These are phyloP conservation scores for Neurospora hispaniola DNA, from an alignment of 495 filamentous ascomycete genomes.

Conservation along the genomic window DNA sequence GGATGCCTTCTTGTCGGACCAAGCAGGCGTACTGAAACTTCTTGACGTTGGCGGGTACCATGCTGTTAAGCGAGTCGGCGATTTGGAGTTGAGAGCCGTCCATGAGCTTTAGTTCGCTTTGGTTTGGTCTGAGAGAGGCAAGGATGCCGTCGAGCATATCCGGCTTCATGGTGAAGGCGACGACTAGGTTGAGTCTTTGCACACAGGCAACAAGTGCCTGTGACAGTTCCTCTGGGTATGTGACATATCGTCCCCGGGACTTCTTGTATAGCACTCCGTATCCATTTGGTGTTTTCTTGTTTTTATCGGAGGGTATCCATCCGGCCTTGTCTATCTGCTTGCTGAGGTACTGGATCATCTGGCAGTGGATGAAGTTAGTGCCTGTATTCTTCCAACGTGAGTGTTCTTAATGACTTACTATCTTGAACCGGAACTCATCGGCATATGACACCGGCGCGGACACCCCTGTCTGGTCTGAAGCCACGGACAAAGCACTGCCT, in stretches of 20 bases:
- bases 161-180: slow-evolving; percentile 17
- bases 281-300: slow-evolving; percentile 42
- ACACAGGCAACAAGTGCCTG: slow-evolving; percentile 42
- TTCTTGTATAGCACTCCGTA: slow-evolving; percentile 57
- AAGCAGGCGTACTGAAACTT: slow-evolving; percentile 65
- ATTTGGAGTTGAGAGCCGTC: slow-evolving; percentile 63
- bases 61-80: slow-evolving; percentile 49
- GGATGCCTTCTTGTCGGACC: slow-evolving; percentile 48
- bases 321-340: slow-evolving; percentile 55
- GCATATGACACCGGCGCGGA: background rate
- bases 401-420: background rate
- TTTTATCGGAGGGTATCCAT: slow-evolving; percentile 40
- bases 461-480: background rate
- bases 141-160: background rate
- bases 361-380: slow-evolving; percentile 49
- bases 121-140: slow-evolving; percentile 36
- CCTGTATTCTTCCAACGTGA: background rate
- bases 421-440: slow-evolving; percentile 9
- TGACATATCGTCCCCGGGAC: slow-evolving; percentile 47
- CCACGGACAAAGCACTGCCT: background rate
- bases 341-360: slow-evolving; percentile 66
- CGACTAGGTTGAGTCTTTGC: slow-evolving; percentile 50
- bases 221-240: slow-evolving; percentile 46
- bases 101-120: slow-evolving; percentile 52
- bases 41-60: slow-evolving; percentile 39